Evolutionary conservation across 768 basidiomycete species (phyloP).

Genomic region (Trametes elegans): DNA sequence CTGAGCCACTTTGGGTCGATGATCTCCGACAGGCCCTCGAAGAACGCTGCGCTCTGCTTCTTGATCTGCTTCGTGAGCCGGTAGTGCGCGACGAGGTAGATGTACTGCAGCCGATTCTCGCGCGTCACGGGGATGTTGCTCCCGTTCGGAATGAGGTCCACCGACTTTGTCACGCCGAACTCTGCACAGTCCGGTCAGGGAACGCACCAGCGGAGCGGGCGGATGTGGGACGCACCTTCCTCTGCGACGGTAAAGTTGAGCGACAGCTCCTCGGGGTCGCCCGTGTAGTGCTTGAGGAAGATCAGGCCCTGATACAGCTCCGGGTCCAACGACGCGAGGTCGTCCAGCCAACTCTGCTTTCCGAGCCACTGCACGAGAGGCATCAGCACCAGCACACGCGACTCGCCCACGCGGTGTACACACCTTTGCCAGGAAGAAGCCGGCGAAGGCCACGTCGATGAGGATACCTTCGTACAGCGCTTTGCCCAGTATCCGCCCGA

Average conservation of each 20-base stretch:
- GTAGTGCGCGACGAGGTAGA: slow-evolving; percentile 86
- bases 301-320: slow-evolving; percentile 91
- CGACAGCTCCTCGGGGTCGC: slow-evolving; percentile 83
- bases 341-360: slow-evolving; percentile 88
- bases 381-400: neutral
- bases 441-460: slow-evolving; percentile 91
- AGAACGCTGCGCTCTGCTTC: slow-evolving; percentile 80
- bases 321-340: slow-evolving; percentile 86
- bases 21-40: slow-evolving; percentile 89
- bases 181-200: slow-evolving; percentile 44
- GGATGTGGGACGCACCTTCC: slow-evolving; percentile 62
- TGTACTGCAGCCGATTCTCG: slow-evolving; percentile 88
- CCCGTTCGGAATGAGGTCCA: slow-evolving; percentile 82
- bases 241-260: slow-evolving; percentile 86
- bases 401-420: slow-evolving; percentile 4
- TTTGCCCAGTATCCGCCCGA: slow-evolving; percentile 92
- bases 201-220: too few species aligned
- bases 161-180: slow-evolving; percentile 71
- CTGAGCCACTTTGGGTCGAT: slow-evolving; percentile 88
- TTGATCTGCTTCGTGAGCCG: slow-evolving; percentile 88
- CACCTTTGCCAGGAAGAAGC: slow-evolving; percentile 91
- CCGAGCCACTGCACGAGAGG: slow-evolving; percentile 71
- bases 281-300: slow-evolving; percentile 89
- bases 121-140: slow-evolving; percentile 81
- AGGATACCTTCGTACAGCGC: slow-evolving; percentile 96